Conservation (phyloP, 306 rosid species). For the Amphicarpaea edgeworthii region DNA sequence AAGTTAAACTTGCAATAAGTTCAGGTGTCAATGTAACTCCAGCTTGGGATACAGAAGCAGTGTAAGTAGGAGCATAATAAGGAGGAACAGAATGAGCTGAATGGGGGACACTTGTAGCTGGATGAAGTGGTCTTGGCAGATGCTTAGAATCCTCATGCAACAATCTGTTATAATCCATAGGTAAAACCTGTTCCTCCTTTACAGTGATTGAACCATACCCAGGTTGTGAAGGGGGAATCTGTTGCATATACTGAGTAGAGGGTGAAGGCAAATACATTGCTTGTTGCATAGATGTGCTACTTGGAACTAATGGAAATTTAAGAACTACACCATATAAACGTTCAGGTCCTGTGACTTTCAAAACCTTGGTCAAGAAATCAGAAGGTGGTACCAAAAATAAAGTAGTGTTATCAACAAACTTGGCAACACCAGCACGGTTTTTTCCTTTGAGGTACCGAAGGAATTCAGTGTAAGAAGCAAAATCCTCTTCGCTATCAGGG, state of each 20-base stretch:
- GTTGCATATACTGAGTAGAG: constrained; percentile 66
- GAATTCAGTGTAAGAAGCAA: constrained; percentile 91
- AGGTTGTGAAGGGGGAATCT: constrained; percentile 54
- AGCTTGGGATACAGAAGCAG: constrained; percentile 64
- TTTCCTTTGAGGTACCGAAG: constrained; percentile 72
- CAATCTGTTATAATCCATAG: constrained; percentile 64
- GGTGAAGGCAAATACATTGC: constrained; percentile 60
- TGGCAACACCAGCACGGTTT: constrained; percentile 91
- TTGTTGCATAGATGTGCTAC: constrained; percentile 53
- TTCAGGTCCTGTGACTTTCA: constrained; percentile 83
- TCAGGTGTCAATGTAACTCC: constrained; percentile 84
- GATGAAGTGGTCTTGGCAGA: constrained; percentile 52
- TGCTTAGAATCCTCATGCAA: constrained; percentile 67
- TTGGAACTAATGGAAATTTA: constrained; percentile 66
- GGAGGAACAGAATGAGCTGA: constrained; percentile 60
- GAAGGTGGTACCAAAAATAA: constrained; percentile 91
- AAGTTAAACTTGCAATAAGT: constrained; percentile 76
- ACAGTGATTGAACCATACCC: constrained; percentile 57
- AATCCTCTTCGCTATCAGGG: constrained; percentile 89
- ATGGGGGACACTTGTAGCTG: constrained; percentile 52
- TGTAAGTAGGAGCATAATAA: constrained; percentile 54
- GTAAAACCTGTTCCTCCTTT: constrained; percentile 63
- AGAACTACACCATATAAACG: constrained; percentile 87
- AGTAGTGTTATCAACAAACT: constrained; percentile 78
- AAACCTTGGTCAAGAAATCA: constrained; percentile 73